Conservation (phyloP, 2,329 filamentous ascomycete species). For the Talaromyces sp. region DNA sequence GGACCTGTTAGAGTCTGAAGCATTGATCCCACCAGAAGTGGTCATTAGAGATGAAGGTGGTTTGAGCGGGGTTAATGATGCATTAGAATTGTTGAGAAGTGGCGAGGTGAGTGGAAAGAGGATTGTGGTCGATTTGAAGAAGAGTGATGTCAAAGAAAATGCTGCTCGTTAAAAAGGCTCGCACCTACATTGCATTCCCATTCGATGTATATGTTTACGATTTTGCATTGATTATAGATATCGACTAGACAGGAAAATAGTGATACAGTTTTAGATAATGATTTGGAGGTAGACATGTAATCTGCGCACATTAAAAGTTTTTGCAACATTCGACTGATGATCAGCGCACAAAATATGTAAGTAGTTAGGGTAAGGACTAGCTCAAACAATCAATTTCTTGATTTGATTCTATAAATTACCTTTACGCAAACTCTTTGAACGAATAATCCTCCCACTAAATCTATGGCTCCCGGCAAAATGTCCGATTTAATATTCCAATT, state of each 20-base stretch:
- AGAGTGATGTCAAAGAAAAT: not conserved
- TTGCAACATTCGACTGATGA: not conserved
- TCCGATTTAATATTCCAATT: not conserved
- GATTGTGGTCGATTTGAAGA: constrained; percentile 54
- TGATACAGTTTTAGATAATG: not conserved
- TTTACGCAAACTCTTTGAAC: not conserved
- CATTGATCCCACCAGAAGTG: constrained; percentile 57
- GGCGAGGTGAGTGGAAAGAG: constrained; percentile 67
- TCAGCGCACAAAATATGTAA: not conserved
- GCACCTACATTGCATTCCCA: not conserved
- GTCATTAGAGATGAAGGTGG: constrained; percentile 64
- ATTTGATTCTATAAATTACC: not conserved
- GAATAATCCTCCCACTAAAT: not conserved
- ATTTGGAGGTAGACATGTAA: not conserved
- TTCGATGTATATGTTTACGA: not conserved
- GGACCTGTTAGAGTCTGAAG: constrained; percentile 53
- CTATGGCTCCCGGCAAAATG: not conserved
- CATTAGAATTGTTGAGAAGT: constrained; percentile 62
- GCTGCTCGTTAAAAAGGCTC: not conserved
- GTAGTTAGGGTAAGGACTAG: not conserved
- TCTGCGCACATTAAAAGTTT: not conserved
- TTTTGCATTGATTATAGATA: not conserved
- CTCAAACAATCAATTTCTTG: not conserved
- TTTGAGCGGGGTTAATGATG: constrained; percentile 63
- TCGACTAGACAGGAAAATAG: not conserved